Evolutionary conservation across 148 eudicot species (phyloP).

Genomic region (Spergularia bocconei): DNA sequence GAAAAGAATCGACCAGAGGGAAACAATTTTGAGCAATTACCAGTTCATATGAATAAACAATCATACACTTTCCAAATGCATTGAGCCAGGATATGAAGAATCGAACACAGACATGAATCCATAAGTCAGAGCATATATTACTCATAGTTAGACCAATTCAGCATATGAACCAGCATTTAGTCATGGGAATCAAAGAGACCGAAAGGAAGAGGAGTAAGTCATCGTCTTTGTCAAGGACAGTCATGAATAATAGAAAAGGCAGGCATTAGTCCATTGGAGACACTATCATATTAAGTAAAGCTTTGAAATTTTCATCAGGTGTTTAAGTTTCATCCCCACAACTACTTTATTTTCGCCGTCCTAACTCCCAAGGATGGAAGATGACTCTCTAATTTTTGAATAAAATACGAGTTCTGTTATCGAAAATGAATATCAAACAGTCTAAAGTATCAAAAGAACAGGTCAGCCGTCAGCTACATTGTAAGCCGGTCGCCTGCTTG

Average conservation of each 20-base stretch:
- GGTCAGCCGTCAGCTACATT: background rate
- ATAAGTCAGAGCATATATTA: background rate
- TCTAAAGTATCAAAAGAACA: conserved; percentile 2
- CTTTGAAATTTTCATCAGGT: conserved; percentile 18
- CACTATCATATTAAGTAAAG: background rate
- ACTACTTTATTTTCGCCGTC: conserved; percentile 30
- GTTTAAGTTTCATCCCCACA: conserved; percentile 35
- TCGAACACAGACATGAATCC: too few relatives aligned
- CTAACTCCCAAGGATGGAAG: conserved; percentile 8
- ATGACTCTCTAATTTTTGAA: conserved; percentile 2
- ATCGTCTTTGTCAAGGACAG: background rate
- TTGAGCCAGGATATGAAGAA: too few relatives aligned
- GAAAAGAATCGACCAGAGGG: too few relatives aligned
- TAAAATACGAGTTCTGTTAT: too few relatives aligned
- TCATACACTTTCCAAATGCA: too few relatives aligned
- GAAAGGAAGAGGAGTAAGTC: background rate
- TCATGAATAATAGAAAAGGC: background rate
- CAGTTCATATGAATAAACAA: too few relatives aligned
- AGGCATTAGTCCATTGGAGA: background rate
- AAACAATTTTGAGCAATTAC: too few relatives aligned
- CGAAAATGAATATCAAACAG: background rate
- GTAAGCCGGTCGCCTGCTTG: conserved; percentile 12
- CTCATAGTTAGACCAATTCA: background rate
- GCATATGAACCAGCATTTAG: background rate
- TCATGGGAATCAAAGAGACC: background rate